Percentiles rank a stretch among this genome's conserved stretches.
Evolutionary conservation across 2,329 filamentous ascomycete species (phyloP).

Genomic region (Plenodomus tracheiphilus): DNA sequence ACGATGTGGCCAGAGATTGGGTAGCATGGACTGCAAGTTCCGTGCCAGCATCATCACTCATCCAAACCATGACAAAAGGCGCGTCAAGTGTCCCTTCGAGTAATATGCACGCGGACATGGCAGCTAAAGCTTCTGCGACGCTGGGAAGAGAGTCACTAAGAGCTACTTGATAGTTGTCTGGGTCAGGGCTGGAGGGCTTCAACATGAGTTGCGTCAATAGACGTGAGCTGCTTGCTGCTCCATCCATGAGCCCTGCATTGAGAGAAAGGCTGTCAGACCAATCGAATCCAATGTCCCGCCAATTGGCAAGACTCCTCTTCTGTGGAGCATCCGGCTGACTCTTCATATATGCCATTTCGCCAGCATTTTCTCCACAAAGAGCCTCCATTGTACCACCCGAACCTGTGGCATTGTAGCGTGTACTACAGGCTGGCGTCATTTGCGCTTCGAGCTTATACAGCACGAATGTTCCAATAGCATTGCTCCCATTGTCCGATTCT

Average conservation of each 20-base stretch:
- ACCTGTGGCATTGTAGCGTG: slow-evolving; percentile 52
- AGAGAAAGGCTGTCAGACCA: slow-evolving; percentile 51
- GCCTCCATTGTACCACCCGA: slow-evolving; percentile 63
- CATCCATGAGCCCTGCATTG: slow-evolving; percentile 49
- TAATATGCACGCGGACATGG: slow-evolving; percentile 68
- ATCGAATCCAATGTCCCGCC: slow-evolving; percentile 49
- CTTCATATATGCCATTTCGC: slow-evolving; percentile 60
- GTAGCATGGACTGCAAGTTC: background rate
- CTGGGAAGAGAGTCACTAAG: slow-evolving; percentile 63
- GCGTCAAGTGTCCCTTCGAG: slow-evolving; percentile 62
- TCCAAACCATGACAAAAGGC: slow-evolving; percentile 60
- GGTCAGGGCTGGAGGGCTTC: slow-evolving; percentile 16
- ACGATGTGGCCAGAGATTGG: background rate
- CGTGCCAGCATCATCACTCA: slow-evolving; percentile 13
- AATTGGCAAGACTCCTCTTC: slow-evolving; percentile 51
- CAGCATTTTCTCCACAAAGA: slow-evolving; percentile 61
- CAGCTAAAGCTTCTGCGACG: slow-evolving; percentile 73
- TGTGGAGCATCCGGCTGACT: slow-evolving; percentile 59
- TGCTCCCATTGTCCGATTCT: slow-evolving; percentile 17
- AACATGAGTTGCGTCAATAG: slow-evolving; percentile 51
- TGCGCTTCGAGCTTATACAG: slow-evolving; percentile 70
- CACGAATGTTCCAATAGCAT: slow-evolving; percentile 54
- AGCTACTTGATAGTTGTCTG: slow-evolving; percentile 23
- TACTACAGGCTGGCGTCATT: slow-evolving; percentile 68
- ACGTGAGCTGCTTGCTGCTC: slow-evolving; percentile 49